Evolutionary conservation across 768 basidiomycete species (phyloP), one percentile per base, ranked within the genome.

Genomic region (Pisolithus tinctorius): DNA sequence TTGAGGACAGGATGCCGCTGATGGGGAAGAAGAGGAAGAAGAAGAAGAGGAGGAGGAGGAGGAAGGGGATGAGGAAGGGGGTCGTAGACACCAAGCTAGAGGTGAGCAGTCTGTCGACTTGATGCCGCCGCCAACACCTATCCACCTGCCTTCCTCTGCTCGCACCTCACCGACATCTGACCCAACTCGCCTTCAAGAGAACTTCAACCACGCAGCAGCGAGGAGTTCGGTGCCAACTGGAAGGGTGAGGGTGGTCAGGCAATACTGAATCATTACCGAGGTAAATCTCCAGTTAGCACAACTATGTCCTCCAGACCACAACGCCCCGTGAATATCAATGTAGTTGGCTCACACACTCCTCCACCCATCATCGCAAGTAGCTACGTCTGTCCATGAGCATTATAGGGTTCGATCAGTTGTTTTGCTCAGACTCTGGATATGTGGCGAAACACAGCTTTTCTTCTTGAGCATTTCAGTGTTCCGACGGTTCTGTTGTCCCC

Each of bases 31-130:
- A 16, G 78, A 78, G 11, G 82, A 82, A 1, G 82, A 82, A 0
- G 80, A 82, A 0, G 81, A 81, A 0, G 81, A 82, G 4, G 79
- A 79, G 39, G 79, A 74, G 6, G 74, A 72, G 2, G 73, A 69
- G 0, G 73, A 69, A 6, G 59, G 65, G 2, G 67, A 65, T 25
- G 66, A 63, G 23, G 59, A 52, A 34, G 50, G 54, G 42, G 51
- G 46, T 38, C 63, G 61, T 55, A 64, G 55, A 57, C 67, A 62
- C 36, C 66, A 60, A 50, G 53, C 56, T 37, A 69, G 67, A 57
- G 70, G 68, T 52, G 70, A 71, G 59, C 73, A 64, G 58, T 62
- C 65, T 48, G 59, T 61, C 58, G 61, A 67, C 54, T 69, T 65
- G 52, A 67, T 71, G 30, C 68, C 69, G 54, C 61, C 66, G 47